phyloP scores from a whole-genome alignment of 345 rosid genomes.

The Populus ilicifolia region DNA sequence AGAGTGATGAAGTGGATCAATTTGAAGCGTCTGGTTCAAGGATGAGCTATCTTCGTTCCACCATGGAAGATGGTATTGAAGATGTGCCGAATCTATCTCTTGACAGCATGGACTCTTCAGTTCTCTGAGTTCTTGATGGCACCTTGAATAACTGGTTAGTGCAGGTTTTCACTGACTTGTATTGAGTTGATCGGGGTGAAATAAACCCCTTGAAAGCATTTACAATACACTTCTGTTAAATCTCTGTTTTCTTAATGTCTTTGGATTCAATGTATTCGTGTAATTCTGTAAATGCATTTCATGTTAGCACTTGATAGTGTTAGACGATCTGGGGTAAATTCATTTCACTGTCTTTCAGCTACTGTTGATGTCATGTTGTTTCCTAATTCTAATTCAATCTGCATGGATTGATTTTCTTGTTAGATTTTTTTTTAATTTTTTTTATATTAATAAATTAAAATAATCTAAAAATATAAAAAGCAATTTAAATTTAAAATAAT shows the following conservation, averaged over 20 bases:
- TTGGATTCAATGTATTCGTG: background rate
- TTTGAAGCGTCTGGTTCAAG: conserved; percentile 21
- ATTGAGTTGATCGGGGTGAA: background rate
- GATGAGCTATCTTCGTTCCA: conserved; percentile 11
- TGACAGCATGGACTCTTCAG: conserved; percentile 12
- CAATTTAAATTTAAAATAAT: too few species aligned
- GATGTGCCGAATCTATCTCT: conserved; percentile 16
- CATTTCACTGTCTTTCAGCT: too few species aligned
- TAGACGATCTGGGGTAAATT: too few species aligned
- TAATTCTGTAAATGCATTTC: too few species aligned
- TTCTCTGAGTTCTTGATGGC: conserved; percentile 7
- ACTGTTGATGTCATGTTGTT: too few species aligned
- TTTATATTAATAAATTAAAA: too few species aligned
- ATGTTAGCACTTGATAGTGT: background rate
- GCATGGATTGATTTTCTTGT: too few species aligned
- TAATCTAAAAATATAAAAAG: too few species aligned
- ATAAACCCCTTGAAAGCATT: background rate
- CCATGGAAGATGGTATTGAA: conserved; percentile 13
- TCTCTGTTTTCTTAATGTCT: background rate
- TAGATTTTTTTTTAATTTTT: too few species aligned
- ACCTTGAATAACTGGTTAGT: background rate
- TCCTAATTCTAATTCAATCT: too few species aligned
- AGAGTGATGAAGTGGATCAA: conserved; percentile 27
- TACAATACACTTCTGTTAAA: background rate
- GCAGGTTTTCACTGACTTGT: background rate